Percentiles rank a stretch among this genome's conserved stretches.
phyloP scores from a whole-genome alignment of 2,329 filamentous ascomycete genomes.

The Colletotrichum chrysophilum region DNA sequence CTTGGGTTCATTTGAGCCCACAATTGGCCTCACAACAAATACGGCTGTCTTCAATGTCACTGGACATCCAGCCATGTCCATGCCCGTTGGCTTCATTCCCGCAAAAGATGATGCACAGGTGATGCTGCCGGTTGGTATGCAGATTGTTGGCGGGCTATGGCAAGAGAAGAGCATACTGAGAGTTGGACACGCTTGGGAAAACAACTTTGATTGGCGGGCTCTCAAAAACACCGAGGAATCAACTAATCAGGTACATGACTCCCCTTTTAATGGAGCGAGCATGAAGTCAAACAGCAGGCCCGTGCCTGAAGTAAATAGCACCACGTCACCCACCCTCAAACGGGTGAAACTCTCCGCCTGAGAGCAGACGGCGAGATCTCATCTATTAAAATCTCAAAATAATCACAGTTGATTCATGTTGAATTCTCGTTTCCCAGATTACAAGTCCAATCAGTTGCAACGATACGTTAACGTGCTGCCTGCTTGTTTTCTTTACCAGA shows the following conservation, averaged over 20 bases:
- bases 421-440: background rate
- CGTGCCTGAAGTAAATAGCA: background rate
- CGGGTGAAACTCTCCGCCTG: slow-evolving; percentile 3
- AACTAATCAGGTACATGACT: background rate
- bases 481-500: background rate
- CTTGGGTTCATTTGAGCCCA: slow-evolving; percentile 51
- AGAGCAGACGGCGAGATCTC: background rate
- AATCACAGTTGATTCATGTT: background rate
- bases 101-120: slow-evolving; percentile 41
- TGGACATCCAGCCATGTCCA: slow-evolving; percentile 58
- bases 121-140: slow-evolving; percentile 56
- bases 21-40: slow-evolving; percentile 60
- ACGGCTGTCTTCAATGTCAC: slow-evolving; percentile 63
- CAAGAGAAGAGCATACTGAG: slow-evolving; percentile 51
- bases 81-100: slow-evolving; percentile 53
- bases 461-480: background rate
- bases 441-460: background rate
- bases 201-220: slow-evolving; percentile 46
- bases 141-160: slow-evolving; percentile 59
- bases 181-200: slow-evolving; percentile 47
- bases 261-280: background rate
- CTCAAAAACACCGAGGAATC: background rate
- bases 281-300: background rate
- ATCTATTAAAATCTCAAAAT: background rate
- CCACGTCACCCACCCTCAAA: background rate